A percentile compares a stretch with the other conserved stretches of the same genome.
These are phyloP conservation scores for Tolypocladium tundrense DNA, from an alignment of 2,329 filamentous ascomycete species.

Conservation along the genomic window DNA sequence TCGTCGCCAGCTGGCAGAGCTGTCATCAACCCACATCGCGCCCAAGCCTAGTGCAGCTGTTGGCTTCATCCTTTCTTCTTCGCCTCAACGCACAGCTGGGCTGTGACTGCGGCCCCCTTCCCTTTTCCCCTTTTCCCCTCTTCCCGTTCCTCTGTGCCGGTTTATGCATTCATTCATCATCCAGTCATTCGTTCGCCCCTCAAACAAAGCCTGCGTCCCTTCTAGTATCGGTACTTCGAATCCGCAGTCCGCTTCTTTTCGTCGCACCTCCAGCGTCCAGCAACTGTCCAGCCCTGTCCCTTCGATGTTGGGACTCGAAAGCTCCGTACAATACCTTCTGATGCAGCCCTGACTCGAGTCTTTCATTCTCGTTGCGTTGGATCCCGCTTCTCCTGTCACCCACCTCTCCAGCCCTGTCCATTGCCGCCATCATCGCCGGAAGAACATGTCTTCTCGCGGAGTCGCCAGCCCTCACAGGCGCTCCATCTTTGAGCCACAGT, in stretches of 20 bases:
- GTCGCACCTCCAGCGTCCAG: neutral
- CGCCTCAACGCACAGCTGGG: neutral
- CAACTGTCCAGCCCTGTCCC: neutral
- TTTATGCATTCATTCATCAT: neutral
- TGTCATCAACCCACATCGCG: neutral
- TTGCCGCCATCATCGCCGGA: neutral
- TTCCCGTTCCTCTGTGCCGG: neutral
- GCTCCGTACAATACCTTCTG: neutral
- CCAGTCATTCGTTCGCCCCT: neutral
- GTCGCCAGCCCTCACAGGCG: slow-evolving; percentile 4
- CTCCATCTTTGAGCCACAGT: slow-evolving; percentile 26
- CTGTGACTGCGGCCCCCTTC: neutral
- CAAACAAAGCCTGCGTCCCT: neutral
- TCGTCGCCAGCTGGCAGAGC: neutral
- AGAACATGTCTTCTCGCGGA: slow-evolving; percentile 3
- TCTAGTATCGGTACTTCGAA: neutral
- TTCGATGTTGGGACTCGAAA: neutral
- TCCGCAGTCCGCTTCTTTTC: neutral
- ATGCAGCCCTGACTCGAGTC: neutral
- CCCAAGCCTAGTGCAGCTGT: too few relatives aligned
- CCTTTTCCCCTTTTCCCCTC: neutral
- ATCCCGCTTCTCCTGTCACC: neutral
- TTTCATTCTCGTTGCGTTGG: neutral
- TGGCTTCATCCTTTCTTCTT: neutral
- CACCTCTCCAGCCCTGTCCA: neutral